Evolutionary conservation across 2,329 filamentous ascomycete species (phyloP).

Genomic region (Acrodontium crateriforme): DNA sequence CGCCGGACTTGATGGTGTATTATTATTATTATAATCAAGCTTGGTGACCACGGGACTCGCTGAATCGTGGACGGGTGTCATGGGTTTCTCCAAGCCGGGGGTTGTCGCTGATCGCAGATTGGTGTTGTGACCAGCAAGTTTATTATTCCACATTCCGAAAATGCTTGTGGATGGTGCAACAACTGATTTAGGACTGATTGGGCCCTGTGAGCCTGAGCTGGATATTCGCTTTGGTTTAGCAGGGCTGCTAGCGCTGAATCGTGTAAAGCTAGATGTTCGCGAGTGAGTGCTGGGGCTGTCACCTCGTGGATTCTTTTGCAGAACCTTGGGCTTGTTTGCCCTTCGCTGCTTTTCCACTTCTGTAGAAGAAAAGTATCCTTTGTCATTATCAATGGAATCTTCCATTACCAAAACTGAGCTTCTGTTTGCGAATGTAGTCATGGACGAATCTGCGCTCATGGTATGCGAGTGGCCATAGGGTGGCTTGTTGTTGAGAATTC

Average conservation of each 20-base stretch:
- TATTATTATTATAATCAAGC: slow-evolving; percentile 34
- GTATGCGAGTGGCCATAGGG: slow-evolving; percentile 11
- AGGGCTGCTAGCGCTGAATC: too few species aligned
- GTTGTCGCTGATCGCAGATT: slow-evolving; percentile 16
- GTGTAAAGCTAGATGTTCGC: too few species aligned
- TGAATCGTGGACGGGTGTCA: slow-evolving; percentile 27
- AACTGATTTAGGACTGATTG: too few species aligned
- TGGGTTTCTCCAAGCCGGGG: slow-evolving; percentile 19
- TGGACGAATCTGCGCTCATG: slow-evolving; percentile 10
- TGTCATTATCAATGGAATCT: slow-evolving; percentile 63
- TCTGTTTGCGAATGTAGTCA: too few species aligned
- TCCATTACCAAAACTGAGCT: too few species aligned
- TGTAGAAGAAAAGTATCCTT: slow-evolving; percentile 85
- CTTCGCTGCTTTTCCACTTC: slow-evolving; percentile 63
- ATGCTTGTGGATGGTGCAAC: not conserved
- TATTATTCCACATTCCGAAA: not conserved
- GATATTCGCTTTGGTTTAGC: too few species aligned
- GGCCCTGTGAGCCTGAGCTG: too few species aligned
- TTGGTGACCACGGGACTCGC: slow-evolving; percentile 43
- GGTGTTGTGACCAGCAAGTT: too few species aligned
- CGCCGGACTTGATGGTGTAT: slow-evolving; percentile 8
- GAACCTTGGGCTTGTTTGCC: slow-evolving; percentile 54
- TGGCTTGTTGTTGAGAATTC: slow-evolving; percentile 6
- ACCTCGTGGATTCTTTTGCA: slow-evolving; percentile 65
- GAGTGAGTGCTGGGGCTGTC: too few species aligned